Percentiles rank a stretch among this genome's conserved stretches.
Conservation (phyloP, 768 basidiomycete genomes). For the Lyophyllum atratum region DNA sequence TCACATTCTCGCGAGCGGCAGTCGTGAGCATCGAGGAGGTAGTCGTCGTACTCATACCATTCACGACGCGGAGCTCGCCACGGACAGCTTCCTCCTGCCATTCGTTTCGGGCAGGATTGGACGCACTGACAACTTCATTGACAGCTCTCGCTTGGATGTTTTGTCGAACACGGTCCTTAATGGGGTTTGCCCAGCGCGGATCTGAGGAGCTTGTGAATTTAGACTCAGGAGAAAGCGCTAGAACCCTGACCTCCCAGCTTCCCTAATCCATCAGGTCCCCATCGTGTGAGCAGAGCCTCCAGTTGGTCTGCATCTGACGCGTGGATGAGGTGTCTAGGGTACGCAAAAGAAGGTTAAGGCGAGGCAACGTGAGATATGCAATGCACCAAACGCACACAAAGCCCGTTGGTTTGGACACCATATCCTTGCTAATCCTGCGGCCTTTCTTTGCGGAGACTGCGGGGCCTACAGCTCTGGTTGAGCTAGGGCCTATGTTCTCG, state of each 20-base stretch:
- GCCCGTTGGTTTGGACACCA: constrained; percentile 81
- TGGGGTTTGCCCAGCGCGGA: constrained; percentile 86
- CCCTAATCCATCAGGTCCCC: constrained; percentile 87
- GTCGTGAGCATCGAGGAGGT: constrained; percentile 75
- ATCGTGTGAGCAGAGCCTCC: constrained; percentile 81
- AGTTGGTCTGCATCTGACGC: constrained; percentile 90
- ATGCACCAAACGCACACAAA: constrained; percentile 67
- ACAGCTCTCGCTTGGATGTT: constrained; percentile 70
- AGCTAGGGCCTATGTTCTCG: constrained; percentile 49
- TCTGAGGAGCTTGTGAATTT: constrained; percentile 47
- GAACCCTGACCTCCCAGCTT: constrained; percentile 76
- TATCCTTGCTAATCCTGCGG: constrained; percentile 80
- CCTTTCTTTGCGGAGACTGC: constrained; percentile 49
- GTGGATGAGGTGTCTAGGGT: constrained; percentile 79
- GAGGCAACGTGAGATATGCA: constrained; percentile 21
- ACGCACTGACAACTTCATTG: constrained; percentile 74
- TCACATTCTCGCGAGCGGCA: constrained; percentile 71
- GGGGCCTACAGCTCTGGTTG: constrained; percentile 32
- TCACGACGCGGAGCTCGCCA: constrained; percentile 74
- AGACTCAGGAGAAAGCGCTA: constrained; percentile 36
- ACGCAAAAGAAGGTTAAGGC: constrained; percentile 20
- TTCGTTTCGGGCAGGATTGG: constrained; percentile 56
- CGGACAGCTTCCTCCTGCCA: constrained; percentile 42
- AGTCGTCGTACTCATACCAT: constrained; percentile 45
- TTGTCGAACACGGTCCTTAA: constrained; percentile 75